Evolutionary conservation across 1,139 yeast genomes (phyloP).

Genomic region (Magnusiomyces sp.): DNA sequence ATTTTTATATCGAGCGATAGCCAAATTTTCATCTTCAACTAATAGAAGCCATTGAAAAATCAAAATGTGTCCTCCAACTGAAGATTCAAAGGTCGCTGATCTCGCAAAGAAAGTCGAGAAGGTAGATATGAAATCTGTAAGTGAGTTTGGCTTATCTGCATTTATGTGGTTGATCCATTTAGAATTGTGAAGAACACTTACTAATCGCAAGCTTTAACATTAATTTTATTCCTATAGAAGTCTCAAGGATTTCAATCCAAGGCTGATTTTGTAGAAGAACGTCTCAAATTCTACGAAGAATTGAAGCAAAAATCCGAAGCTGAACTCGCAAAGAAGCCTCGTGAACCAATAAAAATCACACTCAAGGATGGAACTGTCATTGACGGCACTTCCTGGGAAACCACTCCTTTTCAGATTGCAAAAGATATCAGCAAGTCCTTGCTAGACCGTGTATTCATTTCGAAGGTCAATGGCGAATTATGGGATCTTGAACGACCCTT

Average conservation of each 20-base stretch:
- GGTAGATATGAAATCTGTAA: conserved; percentile 12
- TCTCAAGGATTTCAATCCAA: conserved; percentile 43
- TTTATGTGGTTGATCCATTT: neutral
- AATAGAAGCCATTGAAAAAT: neutral
- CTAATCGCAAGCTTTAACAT: neutral
- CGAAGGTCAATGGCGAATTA: conserved; percentile 80
- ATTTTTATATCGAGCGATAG: neutral
- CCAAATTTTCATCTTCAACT: neutral
- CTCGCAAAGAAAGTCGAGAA: conserved; percentile 14
- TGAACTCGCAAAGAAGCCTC: conserved; percentile 52
- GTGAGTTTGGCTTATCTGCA: neutral
- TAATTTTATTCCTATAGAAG: neutral
- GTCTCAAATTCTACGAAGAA: conserved; percentile 71
- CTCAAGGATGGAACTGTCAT: conserved; percentile 78
- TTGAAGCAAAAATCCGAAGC: conserved; percentile 73
- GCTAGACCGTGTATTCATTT: conserved; percentile 77
- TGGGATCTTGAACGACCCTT: conserved; percentile 97
- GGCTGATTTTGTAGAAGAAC: conserved; percentile 72
- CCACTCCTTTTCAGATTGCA: conserved; percentile 84
- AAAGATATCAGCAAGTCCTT: conserved; percentile 79
- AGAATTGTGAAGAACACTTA: neutral
- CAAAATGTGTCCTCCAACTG: conserved; percentile 11
- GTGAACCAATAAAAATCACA: conserved; percentile 64
- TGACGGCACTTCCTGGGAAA: conserved; percentile 79
- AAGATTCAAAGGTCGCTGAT: conserved; percentile 13